Evolutionary conservation across 805 yeast genomes (phyloP).

Genomic region (Groenewaldozyma tartarivorans): DNA sequence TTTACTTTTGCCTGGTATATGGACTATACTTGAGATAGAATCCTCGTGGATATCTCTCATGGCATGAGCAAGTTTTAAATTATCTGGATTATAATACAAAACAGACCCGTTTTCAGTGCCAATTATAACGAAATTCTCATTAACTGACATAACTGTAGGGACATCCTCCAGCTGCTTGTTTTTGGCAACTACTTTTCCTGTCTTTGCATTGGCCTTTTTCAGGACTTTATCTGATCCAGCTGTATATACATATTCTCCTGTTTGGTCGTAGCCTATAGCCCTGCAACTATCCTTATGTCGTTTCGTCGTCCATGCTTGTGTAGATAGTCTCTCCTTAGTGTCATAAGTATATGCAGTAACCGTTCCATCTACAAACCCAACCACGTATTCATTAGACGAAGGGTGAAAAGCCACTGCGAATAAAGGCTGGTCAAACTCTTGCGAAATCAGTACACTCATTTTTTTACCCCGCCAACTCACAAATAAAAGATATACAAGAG

Average conservation of each 20-base stretch:
- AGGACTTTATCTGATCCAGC: slow-evolving; percentile 74
- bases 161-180: slow-evolving; percentile 19
- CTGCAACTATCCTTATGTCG: slow-evolving; percentile 88
- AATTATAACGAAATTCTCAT: slow-evolving; percentile 26
- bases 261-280: slow-evolving; percentile 54
- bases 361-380: slow-evolving; percentile 80
- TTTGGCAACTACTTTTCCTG: slow-evolving; percentile 70
- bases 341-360: slow-evolving; percentile 54
- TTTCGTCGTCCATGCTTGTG: slow-evolving; percentile 65
- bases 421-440: slow-evolving; percentile 29
- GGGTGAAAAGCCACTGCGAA: slow-evolving; percentile 79
- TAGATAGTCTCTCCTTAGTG: slow-evolving; percentile 31
- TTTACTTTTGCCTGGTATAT: slow-evolving; percentile 57
- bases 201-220: slow-evolving; percentile 59
- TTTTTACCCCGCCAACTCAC: background rate
- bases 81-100: slow-evolving; percentile 47
- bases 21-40: slow-evolving; percentile 55
- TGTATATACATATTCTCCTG: slow-evolving; percentile 49
- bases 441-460: background rate
- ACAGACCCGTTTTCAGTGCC: slow-evolving; percentile 67
- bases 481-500: too few species aligned
- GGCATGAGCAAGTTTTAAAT: slow-evolving; percentile 40
- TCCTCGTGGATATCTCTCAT: slow-evolving; percentile 59
- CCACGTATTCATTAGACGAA: slow-evolving; percentile 45
- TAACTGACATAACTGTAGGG: slow-evolving; percentile 24